These are phyloP conservation scores for Bolboschoenus planiculmis DNA, from an alignment of 176 grass and related monocot genomes.

Conservation along the genomic window DNA sequence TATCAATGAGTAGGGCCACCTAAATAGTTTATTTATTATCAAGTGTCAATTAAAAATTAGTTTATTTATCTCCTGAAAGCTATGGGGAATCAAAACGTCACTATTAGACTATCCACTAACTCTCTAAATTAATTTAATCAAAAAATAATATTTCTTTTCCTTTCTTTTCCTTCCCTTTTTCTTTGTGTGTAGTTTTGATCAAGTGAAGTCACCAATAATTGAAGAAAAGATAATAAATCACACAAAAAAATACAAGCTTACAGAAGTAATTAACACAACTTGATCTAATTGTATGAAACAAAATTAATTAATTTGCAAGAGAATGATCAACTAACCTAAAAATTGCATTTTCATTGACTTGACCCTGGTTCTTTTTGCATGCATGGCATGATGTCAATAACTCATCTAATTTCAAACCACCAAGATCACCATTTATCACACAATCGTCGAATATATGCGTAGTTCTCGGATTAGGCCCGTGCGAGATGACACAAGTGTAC, in stretches of 20 bases:
- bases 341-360: slow-evolving; percentile 42
- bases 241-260: background rate
- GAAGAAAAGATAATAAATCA: slow-evolving; percentile 6
- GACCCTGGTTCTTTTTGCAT: slow-evolving; percentile 55
- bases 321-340: slow-evolving; percentile 42
- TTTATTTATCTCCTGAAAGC: slow-evolving; percentile 27
- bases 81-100: slow-evolving; percentile 39
- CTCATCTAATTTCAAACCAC: slow-evolving; percentile 12
- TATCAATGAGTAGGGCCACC: background rate
- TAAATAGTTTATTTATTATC: slow-evolving; percentile 23
- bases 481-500: slow-evolving; percentile 94
- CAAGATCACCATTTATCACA: slow-evolving; percentile 40
- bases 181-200: slow-evolving; percentile 22
- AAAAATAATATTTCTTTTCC: slow-evolving; percentile 15
- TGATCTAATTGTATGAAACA: background rate
- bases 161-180: slow-evolving; percentile 17
- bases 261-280: background rate
- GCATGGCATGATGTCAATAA: slow-evolving; percentile 55
- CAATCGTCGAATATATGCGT: slow-evolving; percentile 87
- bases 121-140: slow-evolving; percentile 31
- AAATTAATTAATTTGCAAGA: background rate
- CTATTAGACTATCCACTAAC: slow-evolving; percentile 25
- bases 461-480: slow-evolving; percentile 74
- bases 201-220: slow-evolving; percentile 19
- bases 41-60: background rate